Evolutionary conservation across 495 filamentous ascomycete species (phyloP).

Genomic region (Xylaria acuta): DNA sequence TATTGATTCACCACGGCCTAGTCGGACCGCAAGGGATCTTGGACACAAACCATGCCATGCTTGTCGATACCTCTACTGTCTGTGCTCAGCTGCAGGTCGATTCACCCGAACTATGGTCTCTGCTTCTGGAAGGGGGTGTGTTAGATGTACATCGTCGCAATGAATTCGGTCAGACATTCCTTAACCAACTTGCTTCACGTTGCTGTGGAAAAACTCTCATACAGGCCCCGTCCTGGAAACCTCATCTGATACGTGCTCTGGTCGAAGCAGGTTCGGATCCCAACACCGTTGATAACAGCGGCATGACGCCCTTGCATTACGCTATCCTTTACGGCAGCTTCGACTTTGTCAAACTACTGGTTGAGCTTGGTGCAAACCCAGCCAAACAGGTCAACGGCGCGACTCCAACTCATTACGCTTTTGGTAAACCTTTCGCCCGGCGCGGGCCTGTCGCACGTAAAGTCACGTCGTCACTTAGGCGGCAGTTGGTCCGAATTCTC

Average conservation of each 20-base stretch:
- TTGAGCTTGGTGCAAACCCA: slow-evolving; percentile 6
- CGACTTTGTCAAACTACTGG: neutral
- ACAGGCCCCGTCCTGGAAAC: neutral
- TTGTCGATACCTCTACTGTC: neutral
- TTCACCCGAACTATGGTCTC: neutral
- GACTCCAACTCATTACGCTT: neutral
- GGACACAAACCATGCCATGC: neutral
- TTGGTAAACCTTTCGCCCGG: neutral
- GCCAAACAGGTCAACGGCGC: neutral
- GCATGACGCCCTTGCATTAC: neutral
- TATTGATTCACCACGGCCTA: neutral
- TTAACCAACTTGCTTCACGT: neutral
- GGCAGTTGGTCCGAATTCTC: neutral
- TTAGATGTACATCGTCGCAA: neutral
- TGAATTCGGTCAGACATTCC: slow-evolving; percentile 2
- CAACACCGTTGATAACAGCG: slow-evolving; percentile 2
- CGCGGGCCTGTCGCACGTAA: neutral
- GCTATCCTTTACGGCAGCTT: neutral
- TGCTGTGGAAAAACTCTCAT: neutral
- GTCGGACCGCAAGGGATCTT: neutral
- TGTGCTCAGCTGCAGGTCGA: neutral
- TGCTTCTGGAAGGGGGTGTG: neutral
- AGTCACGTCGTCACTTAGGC: neutral
- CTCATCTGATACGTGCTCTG: neutral
- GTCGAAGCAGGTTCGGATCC: neutral